A percentile compares a stretch with the other conserved stretches of the same genome.
These are phyloP conservation scores for Agapanthus africanus DNA, from an alignment of 106 monocot species.

Conservation along the genomic window DNA sequence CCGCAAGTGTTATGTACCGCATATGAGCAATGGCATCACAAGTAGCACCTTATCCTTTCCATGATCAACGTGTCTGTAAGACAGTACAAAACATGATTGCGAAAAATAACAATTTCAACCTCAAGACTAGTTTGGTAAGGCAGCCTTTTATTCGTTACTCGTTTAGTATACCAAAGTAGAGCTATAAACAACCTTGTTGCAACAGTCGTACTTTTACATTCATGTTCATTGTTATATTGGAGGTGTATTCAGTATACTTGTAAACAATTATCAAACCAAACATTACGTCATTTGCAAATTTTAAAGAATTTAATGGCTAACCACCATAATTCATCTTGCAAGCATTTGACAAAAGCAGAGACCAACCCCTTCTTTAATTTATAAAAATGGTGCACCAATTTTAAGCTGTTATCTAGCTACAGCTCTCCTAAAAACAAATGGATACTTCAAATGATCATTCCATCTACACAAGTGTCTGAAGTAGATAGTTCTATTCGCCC, in stretches of 20 bases:
- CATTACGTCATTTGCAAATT: background rate
- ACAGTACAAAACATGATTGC: background rate
- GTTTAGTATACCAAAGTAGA: background rate
- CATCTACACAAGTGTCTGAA: too few species aligned
- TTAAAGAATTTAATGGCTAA: conserved; percentile 2
- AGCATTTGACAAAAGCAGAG: background rate
- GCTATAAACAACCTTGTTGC: background rate
- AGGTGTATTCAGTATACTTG: too few species aligned
- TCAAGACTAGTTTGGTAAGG: background rate
- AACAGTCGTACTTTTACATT: background rate
- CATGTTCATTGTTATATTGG: background rate
- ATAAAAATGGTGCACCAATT: background rate
- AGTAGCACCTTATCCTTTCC: background rate
- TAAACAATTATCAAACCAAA: too few species aligned
- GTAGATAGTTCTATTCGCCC: too few species aligned
- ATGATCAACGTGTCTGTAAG: background rate
- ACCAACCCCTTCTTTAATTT: background rate
- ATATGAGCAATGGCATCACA: background rate
- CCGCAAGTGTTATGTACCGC: too few species aligned
- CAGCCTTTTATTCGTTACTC: background rate
- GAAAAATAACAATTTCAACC: background rate
- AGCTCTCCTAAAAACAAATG: background rate
- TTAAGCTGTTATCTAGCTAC: background rate
- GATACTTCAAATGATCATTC: too few species aligned
- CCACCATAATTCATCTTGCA: background rate